Conservation (phyloP, 441 rosid genomes). For the Capsella rubella region DNA sequence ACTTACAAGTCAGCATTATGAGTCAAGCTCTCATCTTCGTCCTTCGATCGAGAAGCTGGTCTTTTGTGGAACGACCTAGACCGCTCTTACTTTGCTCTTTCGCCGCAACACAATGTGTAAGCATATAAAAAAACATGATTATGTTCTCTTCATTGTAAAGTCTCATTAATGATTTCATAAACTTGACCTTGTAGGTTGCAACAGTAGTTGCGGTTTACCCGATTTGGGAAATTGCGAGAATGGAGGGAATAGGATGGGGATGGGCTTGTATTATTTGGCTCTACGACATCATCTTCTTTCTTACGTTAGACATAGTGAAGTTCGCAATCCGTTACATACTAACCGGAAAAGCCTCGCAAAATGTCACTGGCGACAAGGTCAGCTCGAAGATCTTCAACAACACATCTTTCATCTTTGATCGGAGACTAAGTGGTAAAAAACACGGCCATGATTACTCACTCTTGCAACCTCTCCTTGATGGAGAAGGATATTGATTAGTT, state of each 20-base stretch:
- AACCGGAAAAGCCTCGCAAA: slow-evolving; percentile 81
- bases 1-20: slow-evolving; percentile 91
- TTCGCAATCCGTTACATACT: slow-evolving; percentile 77
- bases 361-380: slow-evolving; percentile 67
- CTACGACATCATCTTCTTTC: slow-evolving; percentile 68
- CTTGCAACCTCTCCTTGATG: too few species aligned
- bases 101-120: slow-evolving; percentile 68
- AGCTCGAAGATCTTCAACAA: too few species aligned
- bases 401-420: too few species aligned
- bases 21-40: slow-evolving; percentile 90
- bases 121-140: neutral
- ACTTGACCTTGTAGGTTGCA: slow-evolving; percentile 56
- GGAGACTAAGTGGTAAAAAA: too few species aligned
- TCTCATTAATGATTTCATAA: neutral
- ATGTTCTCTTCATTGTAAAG: too few species aligned
- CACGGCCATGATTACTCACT: too few species aligned
- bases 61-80: slow-evolving; percentile 79
- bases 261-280: slow-evolving; percentile 94
- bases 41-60: slow-evolving; percentile 91
- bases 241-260: slow-evolving; percentile 82
- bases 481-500: too few species aligned
- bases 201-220: slow-evolving; percentile 76
- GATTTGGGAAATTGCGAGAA: slow-evolving; percentile 76
- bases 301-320: slow-evolving; percentile 56
- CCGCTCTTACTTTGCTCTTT: slow-evolving; percentile 55